Evolutionary conservation across 352 stramenopile species (phyloP).

Genomic region (Hyaloperonospora arabidopsidis): DNA sequence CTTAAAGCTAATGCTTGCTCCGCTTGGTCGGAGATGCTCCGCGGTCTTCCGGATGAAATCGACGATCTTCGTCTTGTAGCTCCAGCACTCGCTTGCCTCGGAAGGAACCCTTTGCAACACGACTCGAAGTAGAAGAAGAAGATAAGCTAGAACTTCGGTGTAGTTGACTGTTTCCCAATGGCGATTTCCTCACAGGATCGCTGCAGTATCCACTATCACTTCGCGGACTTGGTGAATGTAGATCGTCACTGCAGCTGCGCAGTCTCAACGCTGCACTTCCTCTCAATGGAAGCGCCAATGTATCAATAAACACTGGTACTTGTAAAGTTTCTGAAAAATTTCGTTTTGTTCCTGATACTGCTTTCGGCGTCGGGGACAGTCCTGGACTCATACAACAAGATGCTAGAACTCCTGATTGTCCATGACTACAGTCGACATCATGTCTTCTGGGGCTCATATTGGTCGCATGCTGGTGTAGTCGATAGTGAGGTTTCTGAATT

Average conservation of each 20-base stretch:
- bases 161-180: constrained; percentile 17
- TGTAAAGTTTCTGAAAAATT: constrained; percentile 26
- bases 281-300: constrained; percentile 11
- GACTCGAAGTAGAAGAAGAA: constrained; percentile 10
- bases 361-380: constrained; percentile 19
- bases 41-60: constrained; percentile 49
- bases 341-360: constrained; percentile 20
- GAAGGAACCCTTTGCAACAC: constrained; percentile 30
- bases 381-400: constrained; percentile 7
- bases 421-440: constrained; percentile 22
- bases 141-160: constrained; percentile 36
- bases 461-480: constrained; percentile 36
- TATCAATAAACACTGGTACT: constrained; percentile 19
- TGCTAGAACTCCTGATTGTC: constrained; percentile 12
- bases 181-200: constrained; percentile 14
- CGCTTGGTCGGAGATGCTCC: constrained; percentile 46
- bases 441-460: constrained; percentile 70
- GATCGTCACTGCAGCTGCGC: constrained; percentile 39
- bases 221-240: constrained; percentile 13
- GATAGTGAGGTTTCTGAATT: constrained; percentile 51
- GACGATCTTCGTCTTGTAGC: constrained; percentile 66
- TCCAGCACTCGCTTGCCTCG: constrained; percentile 72
- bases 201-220: constrained; percentile 34
- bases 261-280: constrained; percentile 16
- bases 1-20: constrained; percentile 32